These are phyloP conservation scores for Kwoniella mangroviensis DNA, from an alignment of 768 basidiomycete species.

Conservation along the genomic window DNA sequence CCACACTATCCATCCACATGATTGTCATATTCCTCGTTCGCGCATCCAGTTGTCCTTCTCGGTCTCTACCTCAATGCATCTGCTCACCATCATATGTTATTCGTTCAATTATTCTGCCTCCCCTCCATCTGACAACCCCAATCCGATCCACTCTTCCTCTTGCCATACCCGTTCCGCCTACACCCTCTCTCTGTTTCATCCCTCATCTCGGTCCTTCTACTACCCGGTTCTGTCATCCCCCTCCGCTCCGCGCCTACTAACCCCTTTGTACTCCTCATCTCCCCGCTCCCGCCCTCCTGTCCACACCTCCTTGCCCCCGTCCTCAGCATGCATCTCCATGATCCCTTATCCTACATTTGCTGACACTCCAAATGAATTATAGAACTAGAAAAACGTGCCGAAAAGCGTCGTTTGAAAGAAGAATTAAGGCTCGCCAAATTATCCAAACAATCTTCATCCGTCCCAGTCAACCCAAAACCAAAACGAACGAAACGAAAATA, in stretches of 20 bases:
- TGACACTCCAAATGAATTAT: neutral
- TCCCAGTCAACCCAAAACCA: neutral
- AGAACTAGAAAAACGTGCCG: constrained; percentile 23
- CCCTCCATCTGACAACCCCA: too few species aligned
- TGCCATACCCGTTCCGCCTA: too few species aligned
- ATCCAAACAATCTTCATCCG: neutral
- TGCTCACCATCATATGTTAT: too few species aligned
- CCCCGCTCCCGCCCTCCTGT: neutral
- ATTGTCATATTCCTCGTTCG: too few species aligned
- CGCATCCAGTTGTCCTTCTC: too few species aligned
- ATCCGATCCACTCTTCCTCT: too few species aligned
- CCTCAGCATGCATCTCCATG: too few species aligned
- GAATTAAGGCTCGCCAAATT: neutral
- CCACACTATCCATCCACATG: neutral
- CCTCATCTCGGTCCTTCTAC: neutral
- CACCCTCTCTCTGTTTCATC: too few species aligned
- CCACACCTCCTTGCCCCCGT: neutral
- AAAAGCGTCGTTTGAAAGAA: constrained; percentile 15
- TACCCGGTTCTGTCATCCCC: neutral
- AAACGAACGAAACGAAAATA: neutral
- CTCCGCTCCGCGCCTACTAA: neutral
- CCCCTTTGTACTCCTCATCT: neutral
- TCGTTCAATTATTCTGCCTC: too few species aligned
- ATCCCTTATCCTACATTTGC: neutral
- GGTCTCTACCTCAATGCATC: too few species aligned